phyloP scores from a whole-genome alignment of 192 early-diverging fungal species.

The Coemansia sp. region DNA sequence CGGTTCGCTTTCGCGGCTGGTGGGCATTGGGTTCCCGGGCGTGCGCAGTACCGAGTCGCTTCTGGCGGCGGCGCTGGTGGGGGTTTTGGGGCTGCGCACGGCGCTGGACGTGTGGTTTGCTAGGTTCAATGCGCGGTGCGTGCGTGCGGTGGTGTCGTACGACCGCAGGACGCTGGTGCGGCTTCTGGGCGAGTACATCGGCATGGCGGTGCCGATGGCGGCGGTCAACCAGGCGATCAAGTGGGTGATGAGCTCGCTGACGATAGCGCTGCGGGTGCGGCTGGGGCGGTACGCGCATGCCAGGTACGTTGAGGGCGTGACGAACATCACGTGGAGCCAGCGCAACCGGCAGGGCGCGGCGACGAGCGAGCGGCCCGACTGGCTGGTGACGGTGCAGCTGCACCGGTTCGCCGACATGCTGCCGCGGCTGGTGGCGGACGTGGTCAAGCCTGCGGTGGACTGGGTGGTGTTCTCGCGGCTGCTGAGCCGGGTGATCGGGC shows the following conservation, averaged over 20 bases:
- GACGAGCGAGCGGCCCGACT: constrained; percentile 40
- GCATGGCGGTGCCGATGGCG: constrained; percentile 49
- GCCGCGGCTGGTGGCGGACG: constrained; percentile 45
- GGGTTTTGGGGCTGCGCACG: constrained; percentile 40
- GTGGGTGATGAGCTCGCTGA: constrained; percentile 49
- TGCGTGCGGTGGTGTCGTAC: constrained; percentile 44
- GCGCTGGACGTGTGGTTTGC: constrained; percentile 52
- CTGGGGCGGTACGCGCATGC: constrained; percentile 42
- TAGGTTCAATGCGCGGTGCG: constrained; percentile 49
- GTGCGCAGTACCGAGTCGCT: constrained; percentile 40
- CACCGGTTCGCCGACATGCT: constrained; percentile 54
- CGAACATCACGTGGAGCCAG: constrained; percentile 53
- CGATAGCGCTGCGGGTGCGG: constrained; percentile 47
- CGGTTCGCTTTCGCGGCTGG: constrained; percentile 35
- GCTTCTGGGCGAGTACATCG: constrained; percentile 50
- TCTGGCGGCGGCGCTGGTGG: constrained; percentile 34
- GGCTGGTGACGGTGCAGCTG: constrained; percentile 54
- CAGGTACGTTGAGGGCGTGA: constrained; percentile 52
- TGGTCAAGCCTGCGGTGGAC: constrained; percentile 49
- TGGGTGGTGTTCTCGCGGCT: constrained; percentile 52
- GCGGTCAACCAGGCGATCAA: constrained; percentile 53
- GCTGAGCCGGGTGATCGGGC: constrained; percentile 43
- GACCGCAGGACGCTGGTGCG: constrained; percentile 38
- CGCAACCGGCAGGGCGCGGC: constrained; percentile 27
- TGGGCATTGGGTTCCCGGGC: constrained; percentile 42